These are phyloP conservation scores for Sphagnum fallax DNA, from an alignment of 228 moss, liverwort and hornwort genomes.

Conservation along the genomic window DNA sequence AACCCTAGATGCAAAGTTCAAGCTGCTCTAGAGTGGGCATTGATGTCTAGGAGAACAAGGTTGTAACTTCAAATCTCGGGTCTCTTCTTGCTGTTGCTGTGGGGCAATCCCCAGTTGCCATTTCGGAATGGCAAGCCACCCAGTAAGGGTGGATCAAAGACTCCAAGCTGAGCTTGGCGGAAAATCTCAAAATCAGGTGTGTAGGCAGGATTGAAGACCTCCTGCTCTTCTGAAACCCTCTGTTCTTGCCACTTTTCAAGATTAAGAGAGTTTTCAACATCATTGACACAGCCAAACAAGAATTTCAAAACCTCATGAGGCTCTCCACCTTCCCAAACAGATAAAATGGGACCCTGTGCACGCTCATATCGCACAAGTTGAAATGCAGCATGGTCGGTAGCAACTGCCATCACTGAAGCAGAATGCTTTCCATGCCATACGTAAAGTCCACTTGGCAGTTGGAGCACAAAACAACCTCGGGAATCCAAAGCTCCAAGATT, in stretches of 20 bases:
- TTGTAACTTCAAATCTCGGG: too few species aligned
- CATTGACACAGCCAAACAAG: slow-evolving; percentile 14
- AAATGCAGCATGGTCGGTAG: slow-evolving; percentile 72
- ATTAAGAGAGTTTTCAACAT: slow-evolving; percentile 2
- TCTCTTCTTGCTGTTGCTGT: background rate
- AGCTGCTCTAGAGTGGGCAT: too few species aligned
- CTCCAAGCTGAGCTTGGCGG: slow-evolving; percentile 40
- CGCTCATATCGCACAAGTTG: slow-evolving; percentile 86
- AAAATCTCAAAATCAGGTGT: slow-evolving; percentile 68
- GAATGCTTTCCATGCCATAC: slow-evolving; percentile 71
- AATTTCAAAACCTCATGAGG: slow-evolving; percentile 46
- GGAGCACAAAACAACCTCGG: slow-evolving; percentile 71
- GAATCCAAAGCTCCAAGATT: slow-evolving; percentile 56
- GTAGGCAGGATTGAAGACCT: slow-evolving; percentile 45
- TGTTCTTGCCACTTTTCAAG: slow-evolving; percentile 10
- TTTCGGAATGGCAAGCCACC: slow-evolving; percentile 63
- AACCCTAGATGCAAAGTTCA: too few species aligned
- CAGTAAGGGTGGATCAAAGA: slow-evolving; percentile 33
- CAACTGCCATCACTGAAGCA: slow-evolving; percentile 33
- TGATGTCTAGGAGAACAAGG: too few species aligned
- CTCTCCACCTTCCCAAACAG: slow-evolving; percentile 62
- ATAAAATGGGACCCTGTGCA: slow-evolving; percentile 46
- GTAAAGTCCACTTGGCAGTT: slow-evolving; percentile 64
- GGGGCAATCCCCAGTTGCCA: slow-evolving; percentile 56
- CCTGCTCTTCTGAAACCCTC: background rate